Base-by-base conservation (phyloP, 768 basidiomycete species). In the Pholiota molesta region DNA sequence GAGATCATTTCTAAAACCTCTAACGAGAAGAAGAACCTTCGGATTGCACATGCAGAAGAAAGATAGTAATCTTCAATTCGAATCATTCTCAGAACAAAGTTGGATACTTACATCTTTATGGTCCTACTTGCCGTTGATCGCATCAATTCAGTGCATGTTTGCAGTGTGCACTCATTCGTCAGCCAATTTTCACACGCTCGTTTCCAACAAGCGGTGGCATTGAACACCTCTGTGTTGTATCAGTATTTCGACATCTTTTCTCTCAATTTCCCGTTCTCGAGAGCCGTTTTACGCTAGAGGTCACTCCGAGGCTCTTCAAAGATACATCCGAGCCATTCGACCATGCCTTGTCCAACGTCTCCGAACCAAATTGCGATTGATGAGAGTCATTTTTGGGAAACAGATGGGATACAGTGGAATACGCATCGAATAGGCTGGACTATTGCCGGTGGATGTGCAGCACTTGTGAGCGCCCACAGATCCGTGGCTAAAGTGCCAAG, bases 341-440 rank as follows among this genome's bases (percentile, higher is more conserved):
- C 13, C 31, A 72, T 72, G 71, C 61, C 62, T 59, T 72, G 71
- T 65, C 54, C 62, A 26, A 64, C 83, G 14, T 78, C 83, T 0
- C 78, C 80, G 56, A 89, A 90, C 65, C 74, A 78, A 0, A 62
- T 72, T 26, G 71, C 62, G 0, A 68, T 84, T 26, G 89, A 91
- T 72, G 86, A 91, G 70, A 78, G 79, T 52, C 76, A 74, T 10
- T 91, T 91, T 70, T 91, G 89, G 90, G 75, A 76, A 67, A 65
- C 77, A 0, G 76, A 79, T 39, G 80, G 81, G 11, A 55, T 82
- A 21, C 77, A 87, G 67, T 90, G 87, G 88, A 81, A 85, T 63
- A 66, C 74, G 14, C 87, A 88, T 74, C 78, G 84, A 66, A 86
- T 91, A 71, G 90, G 90, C 54, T 92, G 90, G 90, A 80, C 87